Base-by-base conservation (phyloP, 805 yeast species). In the Candida oleophila region DNA sequence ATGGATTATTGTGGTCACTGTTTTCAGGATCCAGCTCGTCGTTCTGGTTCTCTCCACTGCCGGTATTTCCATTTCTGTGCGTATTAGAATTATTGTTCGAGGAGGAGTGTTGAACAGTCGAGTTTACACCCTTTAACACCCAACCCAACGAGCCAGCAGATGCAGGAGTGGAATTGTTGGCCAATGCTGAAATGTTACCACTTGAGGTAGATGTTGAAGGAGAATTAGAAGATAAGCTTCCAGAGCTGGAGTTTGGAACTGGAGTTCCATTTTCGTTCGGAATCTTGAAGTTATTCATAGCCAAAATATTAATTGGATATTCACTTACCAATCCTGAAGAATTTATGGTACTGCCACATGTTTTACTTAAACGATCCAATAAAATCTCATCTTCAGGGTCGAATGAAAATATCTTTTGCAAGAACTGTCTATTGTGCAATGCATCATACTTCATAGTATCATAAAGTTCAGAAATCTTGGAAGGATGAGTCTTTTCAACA, bases 401-500 rank as follows among this genome's bases (percentile, higher is more conserved):
- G 36, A 89, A 89, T 41, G 85, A 76, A 62, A 94, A 94, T 3
- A 92, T 85, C 53, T 82, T 82, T 61, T 87, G 89, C 63, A 94
- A 71, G 61, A 94, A 94, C 30, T 86, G 87, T 46, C 99, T 77
- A 65, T 94, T 94, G 66, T 94, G 99, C 46, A 94, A 75, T 5
- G 98, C 99, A 69, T 94, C 99, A 63, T 88, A 94, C 66, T 94
- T 94, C 97, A 94, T 92, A 1, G 99, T 92, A 67, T 94, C 99
- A 62, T 94, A 94, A 48, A 94, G 76, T 70, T 94, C 99, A 41
- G 96, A 87, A 50, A 94, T 92, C 69, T 92, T 94, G 2, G 97
- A 85, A 9, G 99, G 99, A 66, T 94, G 98, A 2, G 94, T 96
- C 66, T 94, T 94, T 54, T 94, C 99, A 44, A 91, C 94, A 41